These are phyloP conservation scores for Venturia effusa DNA, from an alignment of 2,329 filamentous ascomycete species.

Conservation along the genomic window DNA sequence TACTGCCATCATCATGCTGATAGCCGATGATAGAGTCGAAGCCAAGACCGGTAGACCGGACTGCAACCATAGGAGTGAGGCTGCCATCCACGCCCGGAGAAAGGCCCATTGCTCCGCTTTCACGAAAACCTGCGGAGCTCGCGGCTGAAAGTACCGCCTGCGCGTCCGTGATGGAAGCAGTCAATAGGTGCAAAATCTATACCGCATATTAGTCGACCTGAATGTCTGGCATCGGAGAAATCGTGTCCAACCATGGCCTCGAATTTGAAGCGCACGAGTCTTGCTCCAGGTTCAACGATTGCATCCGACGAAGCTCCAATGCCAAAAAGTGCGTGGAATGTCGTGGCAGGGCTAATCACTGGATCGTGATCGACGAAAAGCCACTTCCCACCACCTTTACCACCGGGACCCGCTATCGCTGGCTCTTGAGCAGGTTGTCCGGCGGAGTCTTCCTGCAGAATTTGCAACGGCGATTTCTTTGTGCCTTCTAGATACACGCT, in stretches of 20 bases:
- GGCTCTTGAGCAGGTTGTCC: slow-evolving; percentile 13
- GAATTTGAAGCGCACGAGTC: slow-evolving; percentile 64
- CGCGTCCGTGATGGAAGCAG: slow-evolving; percentile 63
- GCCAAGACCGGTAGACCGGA: slow-evolving; percentile 64
- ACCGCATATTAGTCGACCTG: slow-evolving; percentile 20
- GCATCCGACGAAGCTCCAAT: slow-evolving; percentile 13
- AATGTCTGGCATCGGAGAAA: slow-evolving; percentile 10
- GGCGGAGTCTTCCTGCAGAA: slow-evolving; percentile 1
- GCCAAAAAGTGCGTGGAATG: slow-evolving; percentile 11
- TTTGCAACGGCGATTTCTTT: slow-evolving; percentile 17
- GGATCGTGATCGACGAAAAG: slow-evolving; percentile 80
- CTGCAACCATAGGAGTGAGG: slow-evolving; percentile 64
- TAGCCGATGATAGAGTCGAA: slow-evolving; percentile 18
- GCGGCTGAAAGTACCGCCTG: slow-evolving; percentile 67
- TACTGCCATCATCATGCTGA: slow-evolving; percentile 28
- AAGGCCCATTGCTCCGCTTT: slow-evolving; percentile 72
- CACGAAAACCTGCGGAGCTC: slow-evolving; percentile 73
- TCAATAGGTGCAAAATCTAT: slow-evolving; percentile 81
- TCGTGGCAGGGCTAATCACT: slow-evolving; percentile 26
- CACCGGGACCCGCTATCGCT: slow-evolving; percentile 54
- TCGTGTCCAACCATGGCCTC: slow-evolving; percentile 68
- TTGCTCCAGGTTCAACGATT: not conserved
- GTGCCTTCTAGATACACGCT: slow-evolving; percentile 83
- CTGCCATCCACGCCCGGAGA: slow-evolving; percentile 26
- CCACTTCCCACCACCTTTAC: slow-evolving; percentile 81